Base-by-base conservation (phyloP, 2,329 filamentous ascomycete genomes). In the Colletotrichum tropicicola region DNA sequence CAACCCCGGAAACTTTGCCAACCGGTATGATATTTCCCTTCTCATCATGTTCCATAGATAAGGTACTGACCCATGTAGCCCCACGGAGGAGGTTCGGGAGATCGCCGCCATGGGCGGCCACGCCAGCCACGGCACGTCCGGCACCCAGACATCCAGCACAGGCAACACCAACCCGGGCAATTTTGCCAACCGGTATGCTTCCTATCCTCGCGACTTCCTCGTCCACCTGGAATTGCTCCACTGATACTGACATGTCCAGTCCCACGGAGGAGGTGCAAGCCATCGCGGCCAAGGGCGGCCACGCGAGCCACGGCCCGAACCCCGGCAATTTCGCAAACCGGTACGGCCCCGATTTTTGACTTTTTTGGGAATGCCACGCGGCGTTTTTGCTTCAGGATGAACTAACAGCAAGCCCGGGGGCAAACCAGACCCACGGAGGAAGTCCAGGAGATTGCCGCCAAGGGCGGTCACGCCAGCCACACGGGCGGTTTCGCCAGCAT, bases 361-460 rank as follows among this genome's bases (percentile, higher is more conserved):
- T n/a, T n/a, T n/a, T n/a, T n/a, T n/a, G n/a, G n/a, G n/a, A n/a
- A 6, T 19, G 15, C 10, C 4, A 21, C 8, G 6, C 43, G 25
- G 10, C 9, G 21, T 25, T 25, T 25, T 28, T 13, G 9, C 7
- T 7, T 13, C n/a, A 15, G 45, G 25, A 21, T 12, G 41, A 25
- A 32, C 21, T n/a, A 15, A 43, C 8, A 15, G 23, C 15, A 10
- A 23, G 5, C 19, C 5, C n/a, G 19, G n/a, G n/a, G n/a, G n/a
- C n/a, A n/a, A n/a, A n/a, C n/a, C 39, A 78, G 74, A 7, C 73
- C 81, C 65, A 77, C 78, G 56, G 80, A 82, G 10, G 81, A 85
- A 69, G 80, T 83, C 15, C 70, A 74, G 3, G 73, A 78, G 4
- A 81, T 82, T 57, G 79, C 79, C 1, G 73, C 74, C 54, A 81